Evolutionary conservation across 257 asterid species (phyloP).

Genomic region (Ajuga chamaepitys): DNA sequence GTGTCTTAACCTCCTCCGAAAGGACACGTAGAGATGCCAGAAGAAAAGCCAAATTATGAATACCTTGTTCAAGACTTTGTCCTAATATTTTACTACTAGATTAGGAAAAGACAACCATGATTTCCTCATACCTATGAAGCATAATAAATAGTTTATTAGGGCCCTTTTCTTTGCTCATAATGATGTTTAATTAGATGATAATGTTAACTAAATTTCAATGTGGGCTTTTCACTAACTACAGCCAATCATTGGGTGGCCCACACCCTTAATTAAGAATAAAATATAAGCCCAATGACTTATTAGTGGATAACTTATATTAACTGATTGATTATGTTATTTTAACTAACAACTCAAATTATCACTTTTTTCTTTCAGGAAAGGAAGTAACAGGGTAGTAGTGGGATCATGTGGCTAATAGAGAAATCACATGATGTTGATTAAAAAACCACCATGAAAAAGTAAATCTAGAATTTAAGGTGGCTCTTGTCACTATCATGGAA

Average conservation of each 20-base stretch:
- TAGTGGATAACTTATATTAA: slow-evolving; percentile 2
- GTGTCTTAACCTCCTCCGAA: slow-evolving; percentile 44
- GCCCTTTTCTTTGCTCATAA: slow-evolving; percentile 26
- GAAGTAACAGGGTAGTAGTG: slow-evolving; percentile 22
- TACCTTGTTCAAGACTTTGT: slow-evolving; percentile 20
- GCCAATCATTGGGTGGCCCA: slow-evolving; percentile 40
- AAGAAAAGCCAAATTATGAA: slow-evolving; percentile 33
- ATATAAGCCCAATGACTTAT: slow-evolving; percentile 9
- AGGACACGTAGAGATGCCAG: slow-evolving; percentile 38
- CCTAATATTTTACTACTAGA: slow-evolving; percentile 27
- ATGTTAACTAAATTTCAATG: slow-evolving; percentile 27
- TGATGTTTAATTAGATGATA: slow-evolving; percentile 29
- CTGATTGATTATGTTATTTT: not conserved
- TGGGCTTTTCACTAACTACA: slow-evolving; percentile 19
- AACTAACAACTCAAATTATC: not conserved
- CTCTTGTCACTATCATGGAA: slow-evolving; percentile 35
- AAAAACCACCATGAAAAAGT: slow-evolving; percentile 17
- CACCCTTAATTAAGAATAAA: slow-evolving; percentile 17
- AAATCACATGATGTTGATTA: slow-evolving; percentile 42
- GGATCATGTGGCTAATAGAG: slow-evolving; percentile 32
- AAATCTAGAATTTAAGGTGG: slow-evolving; percentile 19
- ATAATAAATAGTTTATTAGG: slow-evolving; percentile 6
- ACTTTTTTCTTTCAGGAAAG: not conserved
- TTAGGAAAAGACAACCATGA: slow-evolving; percentile 49
- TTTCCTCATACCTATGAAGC: slow-evolving; percentile 40